Evolutionary conservation across 257 asterid genomes (phyloP), one percentile per base, ranked within the genome.

Genomic region (Fraxinus americana): DNA sequence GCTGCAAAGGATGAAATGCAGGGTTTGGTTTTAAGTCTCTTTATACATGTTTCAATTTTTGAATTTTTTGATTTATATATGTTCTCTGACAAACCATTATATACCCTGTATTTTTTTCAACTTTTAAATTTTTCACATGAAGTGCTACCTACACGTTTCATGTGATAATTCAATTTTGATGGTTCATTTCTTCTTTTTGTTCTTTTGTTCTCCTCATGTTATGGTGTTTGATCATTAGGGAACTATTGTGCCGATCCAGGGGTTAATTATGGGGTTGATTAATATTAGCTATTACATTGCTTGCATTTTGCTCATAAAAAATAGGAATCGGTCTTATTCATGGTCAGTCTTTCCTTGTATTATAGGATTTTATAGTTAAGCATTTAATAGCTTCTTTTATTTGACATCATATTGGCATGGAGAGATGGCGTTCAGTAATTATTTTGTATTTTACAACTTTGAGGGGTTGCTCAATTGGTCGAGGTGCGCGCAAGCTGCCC

Each of bases 1-100:
- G 91, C 89, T 70, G 91, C 88, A 75, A 87, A 83, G 61, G 89
- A 87, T 85, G 91, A 87, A 72, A 87, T 87, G 89, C 89, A 87
- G 82, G 91, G 91, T 87, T 43, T 74, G 72, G 63, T 63, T 57
- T 57, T 43, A 11, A n/a, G 11, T 29, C 34, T 61, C 16, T 61
- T 61, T 7, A 63, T 63, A 16, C 29, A 16, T 25, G 32, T 23
- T 63, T 27, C 34, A 25, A 27, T 23, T 63, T 23, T 27, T 12
- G 17, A 6, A 16, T 25, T 25, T 63, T 63, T 27, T 10, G 0
- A n/a, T 59, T 61, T 25, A 25, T 23, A 25, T 63, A 63, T 11
- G 1, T 63, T 61, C 32, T 21, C 6, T 23, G 17, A 8, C 25
- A 13, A 23, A 63, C 2, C 7, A 27, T 27, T 10, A 25, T 63